Base-by-base conservation (phyloP, 202 grass and related monocot genomes). In the Thinopyrum obtusiflorum region DNA sequence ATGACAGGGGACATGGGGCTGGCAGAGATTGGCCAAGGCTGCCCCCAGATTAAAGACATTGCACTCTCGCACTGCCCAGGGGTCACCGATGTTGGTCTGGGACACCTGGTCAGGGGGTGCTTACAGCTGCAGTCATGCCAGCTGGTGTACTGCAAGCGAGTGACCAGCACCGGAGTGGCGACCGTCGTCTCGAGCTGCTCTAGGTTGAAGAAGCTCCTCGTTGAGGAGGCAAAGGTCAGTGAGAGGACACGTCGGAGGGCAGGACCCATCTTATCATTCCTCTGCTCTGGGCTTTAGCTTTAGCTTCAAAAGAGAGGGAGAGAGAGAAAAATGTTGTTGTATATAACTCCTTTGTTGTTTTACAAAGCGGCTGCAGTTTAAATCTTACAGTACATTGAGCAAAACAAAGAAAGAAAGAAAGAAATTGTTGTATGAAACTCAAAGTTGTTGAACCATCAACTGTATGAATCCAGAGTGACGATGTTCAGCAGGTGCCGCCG, bases 151-250 rank as follows among this genome's bases (percentile, higher is more conserved):
- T 98, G 95, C 67, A 77, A 86, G 27, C 81, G 26, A 33, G 79
- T 98, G 84, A 95, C 87, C 28, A 77, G 83, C 18, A 79, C 83
- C 7, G 95, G 95, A 42, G 87, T 98, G 21, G 93, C 95, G 2
- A 98, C 93, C 1, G n/a, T 98, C 5, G 21, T 95, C 68, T 95
- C 95, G 2, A 86, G 86, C 79, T 93, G 91, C 87, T 24, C 91
- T 65, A 90, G 85, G 83, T 64, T 95, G 85, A 98, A 95, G 82
- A 98, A 90, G 61, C 81, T 98, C 76, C 85, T 95, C 0, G 87
- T 98, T 3, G 95, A 98, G 86, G 87, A 92, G 79, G 81, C 87
- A 72, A 98, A 98, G 82, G 91, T 93, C 67, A 95, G 91, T 28
- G 74, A 93, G 62, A 90, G 95, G 87, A 95, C 95, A 3, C 76